Percentiles rank a stretch among this genome's conserved stretches.
Evolutionary conservation across 2,329 filamentous ascomycete genomes (phyloP).

Genomic region (Alternaria brassicae): DNA sequence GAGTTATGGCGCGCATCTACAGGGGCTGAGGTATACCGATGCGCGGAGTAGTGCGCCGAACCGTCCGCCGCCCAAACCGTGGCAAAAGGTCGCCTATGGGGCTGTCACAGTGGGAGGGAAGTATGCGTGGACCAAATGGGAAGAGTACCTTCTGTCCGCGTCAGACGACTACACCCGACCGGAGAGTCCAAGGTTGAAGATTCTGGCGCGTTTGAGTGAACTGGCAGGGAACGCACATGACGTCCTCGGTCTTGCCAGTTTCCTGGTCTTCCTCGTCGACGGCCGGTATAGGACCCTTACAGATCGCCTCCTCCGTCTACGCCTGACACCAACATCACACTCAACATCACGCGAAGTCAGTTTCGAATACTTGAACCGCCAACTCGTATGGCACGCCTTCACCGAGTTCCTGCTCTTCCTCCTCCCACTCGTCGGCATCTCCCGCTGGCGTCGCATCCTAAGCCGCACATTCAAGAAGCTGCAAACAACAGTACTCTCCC

Average conservation of each 20-base stretch:
- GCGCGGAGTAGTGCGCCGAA: slow-evolving; percentile 64
- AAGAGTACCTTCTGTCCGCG: slow-evolving; percentile 79
- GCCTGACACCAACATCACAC: slow-evolving; percentile 80
- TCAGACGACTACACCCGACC: slow-evolving; percentile 73
- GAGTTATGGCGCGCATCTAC: slow-evolving; percentile 89
- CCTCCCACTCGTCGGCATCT: slow-evolving; percentile 93
- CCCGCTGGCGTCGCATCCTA: slow-evolving; percentile 91
- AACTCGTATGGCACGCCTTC: slow-evolving; percentile 99
- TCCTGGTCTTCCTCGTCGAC: slow-evolving; percentile 88
- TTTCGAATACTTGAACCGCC: slow-evolving; percentile 96
- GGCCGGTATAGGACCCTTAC: slow-evolving; percentile 90
- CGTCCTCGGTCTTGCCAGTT: slow-evolving; percentile 80
- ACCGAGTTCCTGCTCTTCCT: slow-evolving; percentile 98
- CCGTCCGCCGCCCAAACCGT: slow-evolving; percentile 74
- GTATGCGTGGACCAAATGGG: slow-evolving; percentile 93
- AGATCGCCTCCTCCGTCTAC: slow-evolving; percentile 82
- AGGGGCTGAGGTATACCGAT: slow-evolving; percentile 90
- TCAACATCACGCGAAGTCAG: slow-evolving; percentile 91
- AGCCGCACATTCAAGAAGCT: slow-evolving; percentile 83
- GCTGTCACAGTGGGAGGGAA: slow-evolving; percentile 83
- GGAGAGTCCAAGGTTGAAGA: slow-evolving; percentile 58
- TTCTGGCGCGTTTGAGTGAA: slow-evolving; percentile 73
- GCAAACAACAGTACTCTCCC: slow-evolving; percentile 62
- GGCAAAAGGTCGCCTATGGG: slow-evolving; percentile 86
- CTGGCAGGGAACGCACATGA: slow-evolving; percentile 77